Evolutionary conservation across 2,329 filamentous ascomycete genomes (phyloP).

Genomic region (Diplodia scrobiculata): DNA sequence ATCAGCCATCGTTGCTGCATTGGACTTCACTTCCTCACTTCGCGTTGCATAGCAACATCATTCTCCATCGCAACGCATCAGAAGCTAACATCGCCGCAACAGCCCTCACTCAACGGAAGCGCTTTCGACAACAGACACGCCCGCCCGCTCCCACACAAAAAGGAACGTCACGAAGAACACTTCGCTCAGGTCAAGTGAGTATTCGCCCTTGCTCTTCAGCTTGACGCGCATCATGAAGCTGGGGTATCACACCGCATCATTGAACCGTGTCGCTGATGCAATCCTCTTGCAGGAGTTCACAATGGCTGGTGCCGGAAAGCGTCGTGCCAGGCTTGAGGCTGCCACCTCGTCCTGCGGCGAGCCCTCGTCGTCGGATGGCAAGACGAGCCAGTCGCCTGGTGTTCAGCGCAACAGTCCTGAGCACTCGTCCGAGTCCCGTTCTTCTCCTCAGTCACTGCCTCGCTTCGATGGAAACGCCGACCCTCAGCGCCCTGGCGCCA

Average conservation of each 20-base stretch:
- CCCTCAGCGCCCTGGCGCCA: constrained; percentile 30
- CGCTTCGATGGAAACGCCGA: constrained; percentile 44
- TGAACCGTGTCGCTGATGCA: neutral
- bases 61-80: constrained; percentile 33
- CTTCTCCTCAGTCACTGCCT: constrained; percentile 37
- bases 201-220: neutral
- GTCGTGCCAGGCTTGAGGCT: constrained; percentile 39
- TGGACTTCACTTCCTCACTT: neutral
- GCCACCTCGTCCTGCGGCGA: constrained; percentile 36
- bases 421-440: constrained; percentile 31
- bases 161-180: neutral
- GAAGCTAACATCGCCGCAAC: neutral
- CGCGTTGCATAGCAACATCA: neutral
- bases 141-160: neutral
- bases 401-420: constrained; percentile 20
- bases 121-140: neutral
- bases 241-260: neutral
- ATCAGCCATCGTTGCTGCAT: neutral
- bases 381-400: constrained; percentile 21
- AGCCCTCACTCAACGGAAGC: neutral
- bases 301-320: constrained; percentile 47
- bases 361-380: neutral
- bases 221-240: neutral
- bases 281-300: neutral
- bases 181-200: neutral